Evolutionary conservation across 2,329 filamentous ascomycete genomes (phyloP).

Genomic region (Aspergillus cejpii): DNA sequence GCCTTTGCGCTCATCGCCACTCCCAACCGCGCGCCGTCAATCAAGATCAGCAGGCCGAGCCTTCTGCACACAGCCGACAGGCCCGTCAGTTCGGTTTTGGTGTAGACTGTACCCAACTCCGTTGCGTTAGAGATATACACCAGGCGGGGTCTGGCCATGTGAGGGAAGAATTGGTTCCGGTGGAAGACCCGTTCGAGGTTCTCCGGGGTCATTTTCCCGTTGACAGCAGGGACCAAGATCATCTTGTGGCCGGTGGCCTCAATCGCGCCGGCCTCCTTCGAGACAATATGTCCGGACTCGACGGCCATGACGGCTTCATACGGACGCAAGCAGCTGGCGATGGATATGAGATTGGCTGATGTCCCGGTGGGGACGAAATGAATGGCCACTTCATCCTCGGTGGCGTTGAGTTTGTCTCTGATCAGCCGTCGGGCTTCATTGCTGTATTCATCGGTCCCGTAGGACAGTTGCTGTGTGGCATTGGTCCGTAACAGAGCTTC

Average conservation of each 20-base stretch:
- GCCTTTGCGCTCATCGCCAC: slow-evolving; percentile 39
- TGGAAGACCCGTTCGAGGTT: slow-evolving; percentile 41
- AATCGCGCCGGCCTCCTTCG: slow-evolving; percentile 47
- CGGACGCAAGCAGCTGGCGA: slow-evolving; percentile 46
- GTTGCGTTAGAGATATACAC: slow-evolving; percentile 50
- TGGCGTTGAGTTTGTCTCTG: slow-evolving; percentile 25
- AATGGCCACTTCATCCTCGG: slow-evolving; percentile 40
- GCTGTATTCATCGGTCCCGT: slow-evolving; percentile 45
- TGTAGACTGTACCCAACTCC: slow-evolving; percentile 47
- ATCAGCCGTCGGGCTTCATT: slow-evolving; percentile 41
- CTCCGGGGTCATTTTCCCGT: slow-evolving; percentile 45
- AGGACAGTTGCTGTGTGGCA: slow-evolving; percentile 42
- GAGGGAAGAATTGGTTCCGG: slow-evolving; percentile 48
- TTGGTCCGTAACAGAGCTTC: slow-evolving; percentile 45
- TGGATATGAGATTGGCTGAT: slow-evolving; percentile 48
- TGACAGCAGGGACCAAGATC: slow-evolving; percentile 42
- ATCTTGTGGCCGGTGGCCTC: slow-evolving; percentile 50
- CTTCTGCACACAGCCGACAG: slow-evolving; percentile 42
- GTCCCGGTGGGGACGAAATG: slow-evolving; percentile 50
- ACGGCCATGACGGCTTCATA: slow-evolving; percentile 49
- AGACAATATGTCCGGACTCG: slow-evolving; percentile 46
- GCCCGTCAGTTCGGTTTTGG: slow-evolving; percentile 37
- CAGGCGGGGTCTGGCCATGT: slow-evolving; percentile 48
- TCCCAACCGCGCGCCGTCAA: slow-evolving; percentile 46
- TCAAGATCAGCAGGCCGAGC: slow-evolving; percentile 40